Percentiles rank a stretch among this genome's conserved stretches.
Evolutionary conservation across 805 yeast species (phyloP).

Genomic region (Peterozyma xylosa): DNA sequence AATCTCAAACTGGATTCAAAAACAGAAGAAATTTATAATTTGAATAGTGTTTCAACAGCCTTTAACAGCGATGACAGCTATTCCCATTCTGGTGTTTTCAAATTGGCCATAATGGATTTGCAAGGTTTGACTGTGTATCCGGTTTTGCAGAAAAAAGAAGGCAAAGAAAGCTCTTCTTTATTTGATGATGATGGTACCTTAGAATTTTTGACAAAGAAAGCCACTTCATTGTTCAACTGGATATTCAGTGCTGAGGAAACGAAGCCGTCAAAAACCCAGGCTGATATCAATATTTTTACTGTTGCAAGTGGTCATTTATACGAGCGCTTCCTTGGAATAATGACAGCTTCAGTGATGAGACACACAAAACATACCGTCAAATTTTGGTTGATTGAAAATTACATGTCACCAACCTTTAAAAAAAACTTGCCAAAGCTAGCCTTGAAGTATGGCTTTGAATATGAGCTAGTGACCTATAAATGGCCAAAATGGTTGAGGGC

Average conservation of each 20-base stretch:
- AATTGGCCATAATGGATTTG: slow-evolving; percentile 25
- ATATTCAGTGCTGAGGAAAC: slow-evolving; percentile 4
- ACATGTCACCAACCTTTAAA: slow-evolving; percentile 64
- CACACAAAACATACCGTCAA: slow-evolving; percentile 60
- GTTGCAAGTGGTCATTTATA: slow-evolving; percentile 79
- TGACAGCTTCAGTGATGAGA: slow-evolving; percentile 70
- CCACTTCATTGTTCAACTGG: background rate
- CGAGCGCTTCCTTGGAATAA: slow-evolving; percentile 67
- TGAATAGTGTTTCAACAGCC: slow-evolving; percentile 24
- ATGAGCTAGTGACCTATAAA: slow-evolving; percentile 73
- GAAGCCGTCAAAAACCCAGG: slow-evolving; percentile 24
- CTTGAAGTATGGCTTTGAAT: slow-evolving; percentile 50
- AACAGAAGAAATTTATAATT: slow-evolving; percentile 31
- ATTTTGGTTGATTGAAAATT: slow-evolving; percentile 84
- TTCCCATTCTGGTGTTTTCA: slow-evolving; percentile 17
- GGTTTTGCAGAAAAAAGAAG: slow-evolving; percentile 29
- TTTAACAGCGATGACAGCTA: slow-evolving; percentile 14
- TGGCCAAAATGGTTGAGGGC: slow-evolving; percentile 90
- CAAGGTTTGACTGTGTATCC: slow-evolving; percentile 40
- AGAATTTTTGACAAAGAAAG: background rate
- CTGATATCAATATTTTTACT: slow-evolving; percentile 72
- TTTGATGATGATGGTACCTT: background rate
- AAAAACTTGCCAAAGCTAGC: slow-evolving; percentile 54
- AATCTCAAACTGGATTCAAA: slow-evolving; percentile 30
- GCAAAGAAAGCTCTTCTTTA: slow-evolving; percentile 10